These are phyloP conservation scores for Aureobasidium namibiae DNA, from an alignment of 2,329 filamentous ascomycete species.

Conservation along the genomic window DNA sequence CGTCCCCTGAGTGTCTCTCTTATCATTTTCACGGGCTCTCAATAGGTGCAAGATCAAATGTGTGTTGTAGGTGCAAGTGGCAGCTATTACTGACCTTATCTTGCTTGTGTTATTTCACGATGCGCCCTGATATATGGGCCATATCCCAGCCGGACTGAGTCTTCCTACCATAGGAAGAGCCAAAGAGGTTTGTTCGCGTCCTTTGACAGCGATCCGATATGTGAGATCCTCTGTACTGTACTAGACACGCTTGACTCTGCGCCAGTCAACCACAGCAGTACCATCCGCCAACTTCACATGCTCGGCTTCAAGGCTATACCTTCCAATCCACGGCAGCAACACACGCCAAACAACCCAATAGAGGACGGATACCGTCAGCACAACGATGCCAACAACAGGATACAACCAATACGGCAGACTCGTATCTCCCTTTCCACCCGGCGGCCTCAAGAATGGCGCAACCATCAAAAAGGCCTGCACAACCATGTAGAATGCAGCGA, in stretches of 20 bases:
- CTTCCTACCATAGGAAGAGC: too few species aligned
- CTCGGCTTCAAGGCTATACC: background rate
- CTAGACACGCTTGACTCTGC: background rate
- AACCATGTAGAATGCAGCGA: background rate
- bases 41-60: too few species aligned
- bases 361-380: conserved; percentile 39
- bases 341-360: conserved; percentile 61
- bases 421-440: background rate
- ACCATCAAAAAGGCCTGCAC: background rate
- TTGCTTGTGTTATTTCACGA: too few species aligned
- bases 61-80: too few species aligned
- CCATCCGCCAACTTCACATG: background rate
- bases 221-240: too few species aligned
- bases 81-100: too few species aligned
- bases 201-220: too few species aligned
- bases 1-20: too few species aligned
- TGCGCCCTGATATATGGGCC: too few species aligned
- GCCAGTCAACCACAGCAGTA: background rate
- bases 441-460: background rate
- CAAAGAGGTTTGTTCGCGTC: too few species aligned
- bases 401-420: conserved; percentile 41
- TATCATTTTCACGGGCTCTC: too few species aligned
- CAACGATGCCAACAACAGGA: conserved; percentile 30
- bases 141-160: too few species aligned
- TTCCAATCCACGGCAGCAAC: background rate